Conservation (phyloP, 257 asterid genomes). For the Rhazya stricta region DNA sequence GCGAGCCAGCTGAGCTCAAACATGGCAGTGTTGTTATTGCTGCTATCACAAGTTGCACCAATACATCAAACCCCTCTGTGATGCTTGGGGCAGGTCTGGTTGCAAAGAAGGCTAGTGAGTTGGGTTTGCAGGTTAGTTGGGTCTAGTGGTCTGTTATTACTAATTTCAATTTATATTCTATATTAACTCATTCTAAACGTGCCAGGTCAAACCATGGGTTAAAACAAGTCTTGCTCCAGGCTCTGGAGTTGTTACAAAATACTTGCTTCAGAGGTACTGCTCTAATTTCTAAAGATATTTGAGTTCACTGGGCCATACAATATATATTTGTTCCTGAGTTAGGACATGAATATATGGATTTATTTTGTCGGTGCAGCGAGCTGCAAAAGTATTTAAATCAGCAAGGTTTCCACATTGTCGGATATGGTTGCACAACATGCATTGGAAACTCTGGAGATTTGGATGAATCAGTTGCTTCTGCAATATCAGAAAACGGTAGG, state of each 20-base stretch:
- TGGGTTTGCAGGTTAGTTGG: constrained; percentile 69
- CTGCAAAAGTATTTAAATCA: constrained; percentile 70
- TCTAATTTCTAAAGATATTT: constrained; percentile 2
- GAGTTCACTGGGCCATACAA: background rate
- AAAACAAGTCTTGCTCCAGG: constrained; percentile 99
- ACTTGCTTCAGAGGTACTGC: constrained; percentile 69
- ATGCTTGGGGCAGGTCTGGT: constrained; percentile 98
- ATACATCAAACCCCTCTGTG: constrained; percentile 96
- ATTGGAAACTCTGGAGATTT: constrained; percentile 92
- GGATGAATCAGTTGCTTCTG: constrained; percentile 78
- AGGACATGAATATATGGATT: constrained; percentile 1
- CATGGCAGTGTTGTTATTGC: constrained; percentile 97
- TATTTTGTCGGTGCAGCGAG: constrained; percentile 52
- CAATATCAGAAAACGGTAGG: constrained; percentile 81
- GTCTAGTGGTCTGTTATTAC: background rate
- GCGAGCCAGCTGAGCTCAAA: constrained; percentile 87
- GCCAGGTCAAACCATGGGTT: constrained; percentile 96
- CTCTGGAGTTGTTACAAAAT: constrained; percentile 87
- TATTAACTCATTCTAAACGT: constrained; percentile 19
- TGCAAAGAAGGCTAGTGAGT: constrained; percentile 81
- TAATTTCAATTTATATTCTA: constrained; percentile 10
- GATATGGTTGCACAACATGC: constrained; percentile 95
- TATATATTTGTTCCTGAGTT: background rate
- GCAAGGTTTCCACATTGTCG: constrained; percentile 92
- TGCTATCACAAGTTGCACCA: constrained; percentile 94